phyloP scores from a whole-genome alignment of 805 yeast genomes.

The Kockiozyma suomiensis region DNA sequence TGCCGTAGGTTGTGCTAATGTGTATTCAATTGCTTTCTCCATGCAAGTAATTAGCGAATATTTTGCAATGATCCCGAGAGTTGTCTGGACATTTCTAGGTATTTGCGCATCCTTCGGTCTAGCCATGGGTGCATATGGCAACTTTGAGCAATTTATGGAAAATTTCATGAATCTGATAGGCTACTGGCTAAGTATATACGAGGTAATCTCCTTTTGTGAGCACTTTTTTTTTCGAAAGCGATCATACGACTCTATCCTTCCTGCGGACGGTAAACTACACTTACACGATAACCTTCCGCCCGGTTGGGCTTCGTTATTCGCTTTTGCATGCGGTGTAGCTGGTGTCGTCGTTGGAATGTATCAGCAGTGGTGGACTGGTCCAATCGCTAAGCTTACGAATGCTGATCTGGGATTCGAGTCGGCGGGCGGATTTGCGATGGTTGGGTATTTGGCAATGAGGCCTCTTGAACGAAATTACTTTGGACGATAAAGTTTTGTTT shows the following conservation, averaged over 20 bases:
- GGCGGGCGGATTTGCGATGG: slow-evolving; percentile 64
- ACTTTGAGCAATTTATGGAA: slow-evolving; percentile 70
- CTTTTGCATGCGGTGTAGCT: slow-evolving; percentile 78
- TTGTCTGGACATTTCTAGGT: slow-evolving; percentile 76
- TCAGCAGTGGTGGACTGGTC: slow-evolving; percentile 83
- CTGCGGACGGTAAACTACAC: slow-evolving; percentile 36
- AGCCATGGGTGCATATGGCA: slow-evolving; percentile 58
- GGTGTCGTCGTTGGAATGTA: slow-evolving; percentile 87
- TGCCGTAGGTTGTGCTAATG: slow-evolving; percentile 89
- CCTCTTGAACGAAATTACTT: slow-evolving; percentile 66
- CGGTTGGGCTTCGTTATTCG: slow-evolving; percentile 77
- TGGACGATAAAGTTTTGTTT: slow-evolving; percentile 40
- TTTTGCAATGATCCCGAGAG: slow-evolving; percentile 75
- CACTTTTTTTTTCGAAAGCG: slow-evolving; percentile 73
- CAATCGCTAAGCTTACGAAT: slow-evolving; percentile 59
- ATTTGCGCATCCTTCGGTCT: slow-evolving; percentile 78
- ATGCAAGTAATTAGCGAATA: slow-evolving; percentile 83
- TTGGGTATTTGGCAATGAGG: slow-evolving; percentile 61
- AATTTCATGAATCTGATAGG: slow-evolving; percentile 91
- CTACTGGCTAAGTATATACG: slow-evolving; percentile 86
- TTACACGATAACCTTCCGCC: slow-evolving; percentile 55
- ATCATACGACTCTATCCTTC: slow-evolving; percentile 50
- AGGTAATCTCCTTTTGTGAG: slow-evolving; percentile 72
- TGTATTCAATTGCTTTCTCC: slow-evolving; percentile 85
- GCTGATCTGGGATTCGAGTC: slow-evolving; percentile 89